Base-by-base conservation (phyloP, 73 alveolate genomes). In the Tetrahymena borealis region DNA sequence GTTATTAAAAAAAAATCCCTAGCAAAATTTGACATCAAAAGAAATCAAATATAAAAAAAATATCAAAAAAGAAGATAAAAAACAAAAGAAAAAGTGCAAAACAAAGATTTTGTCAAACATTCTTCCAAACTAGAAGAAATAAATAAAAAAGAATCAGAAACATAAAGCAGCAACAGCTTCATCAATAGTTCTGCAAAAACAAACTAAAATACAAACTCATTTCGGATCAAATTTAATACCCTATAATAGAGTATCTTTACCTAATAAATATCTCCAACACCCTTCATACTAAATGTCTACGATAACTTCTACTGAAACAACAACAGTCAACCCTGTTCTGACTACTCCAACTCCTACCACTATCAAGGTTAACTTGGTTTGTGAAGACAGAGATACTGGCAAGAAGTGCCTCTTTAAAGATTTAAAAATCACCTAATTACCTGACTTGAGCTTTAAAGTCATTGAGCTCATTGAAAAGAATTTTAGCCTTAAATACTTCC, bases 101-200 rank as follows among this genome's bases (percentile, higher is more conserved):
- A 60, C 85, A 60, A 60, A 60, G 85, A 60, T 60, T 60, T 60
- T 60, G 85, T 60, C 85, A 60, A 60, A 60, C 85, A 60, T 60
- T 60, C 85, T 60, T 60, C 85, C 85, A 60, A 60, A 60, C 85
- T 60, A 60, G 85, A 60, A 60, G 85, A 60, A 60, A 60, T 35
- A 24, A 60, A 60, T 60, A 60, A 60, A 60, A 60, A 60, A 60
- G 85, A 60, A 60, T 60, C 85, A 60, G 85, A 60, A 60, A 60
- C 85, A 15, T 60, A 60, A 60, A 60, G 85, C 85, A 60, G 85
- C 85, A 60, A 60, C 85, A 60, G 38, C 85, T 10, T 35, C 85
- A 60, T 60, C 28, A 18, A 60, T 60, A 60, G 85, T 60, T 60
- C 85, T 60, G 85, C 85, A 60, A n/a, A 60, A 13, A 60, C 28